Conservation (phyloP, 2,329 filamentous ascomycete genomes). For the Macrophomina pseudophaseolina region DNA sequence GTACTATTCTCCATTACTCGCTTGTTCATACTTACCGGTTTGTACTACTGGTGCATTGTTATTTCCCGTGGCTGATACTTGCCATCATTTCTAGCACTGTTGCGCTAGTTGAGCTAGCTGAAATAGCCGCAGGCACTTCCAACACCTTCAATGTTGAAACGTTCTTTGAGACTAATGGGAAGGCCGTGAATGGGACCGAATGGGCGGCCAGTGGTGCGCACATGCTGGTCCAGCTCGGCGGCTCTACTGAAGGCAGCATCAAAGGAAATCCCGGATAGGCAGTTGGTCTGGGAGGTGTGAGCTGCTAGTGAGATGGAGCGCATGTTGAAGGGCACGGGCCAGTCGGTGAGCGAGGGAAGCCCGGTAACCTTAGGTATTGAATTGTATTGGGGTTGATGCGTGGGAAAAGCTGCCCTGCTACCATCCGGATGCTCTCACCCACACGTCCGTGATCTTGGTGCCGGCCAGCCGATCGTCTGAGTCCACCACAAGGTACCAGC, state of each 20-base stretch:
- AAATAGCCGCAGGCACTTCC: conserved; percentile 61
- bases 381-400: too few species aligned
- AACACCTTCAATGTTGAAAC: conserved; percentile 46
- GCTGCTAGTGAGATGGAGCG: too few species aligned
- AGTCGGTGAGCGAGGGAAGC: conserved; percentile 1
- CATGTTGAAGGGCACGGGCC: background rate
- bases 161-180: conserved; percentile 47
- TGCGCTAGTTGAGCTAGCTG: conserved; percentile 30
- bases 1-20: too few species aligned
- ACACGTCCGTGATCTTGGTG: conserved; percentile 73
- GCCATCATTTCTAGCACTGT: conserved; percentile 46
- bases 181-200: conserved; percentile 46
- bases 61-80: too few species aligned
- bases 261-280: conserved; percentile 48
- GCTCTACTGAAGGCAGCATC: conserved; percentile 41
- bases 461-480: conserved; percentile 58
- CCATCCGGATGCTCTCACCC: conserved; percentile 74
- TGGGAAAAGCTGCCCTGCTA: conserved; percentile 37
- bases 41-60: too few species aligned
- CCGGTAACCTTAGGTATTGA: background rate
- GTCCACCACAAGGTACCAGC: conserved; percentile 77
- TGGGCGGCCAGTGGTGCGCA: conserved; percentile 31
- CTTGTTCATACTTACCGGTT: too few species aligned
- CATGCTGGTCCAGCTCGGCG: conserved; percentile 30
- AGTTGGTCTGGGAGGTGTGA: background rate